Evolutionary conservation across 2,329 filamentous ascomycete genomes (phyloP), one percentile per base, ranked within the genome.

Genomic region (Fusarium agapanthi): DNA sequence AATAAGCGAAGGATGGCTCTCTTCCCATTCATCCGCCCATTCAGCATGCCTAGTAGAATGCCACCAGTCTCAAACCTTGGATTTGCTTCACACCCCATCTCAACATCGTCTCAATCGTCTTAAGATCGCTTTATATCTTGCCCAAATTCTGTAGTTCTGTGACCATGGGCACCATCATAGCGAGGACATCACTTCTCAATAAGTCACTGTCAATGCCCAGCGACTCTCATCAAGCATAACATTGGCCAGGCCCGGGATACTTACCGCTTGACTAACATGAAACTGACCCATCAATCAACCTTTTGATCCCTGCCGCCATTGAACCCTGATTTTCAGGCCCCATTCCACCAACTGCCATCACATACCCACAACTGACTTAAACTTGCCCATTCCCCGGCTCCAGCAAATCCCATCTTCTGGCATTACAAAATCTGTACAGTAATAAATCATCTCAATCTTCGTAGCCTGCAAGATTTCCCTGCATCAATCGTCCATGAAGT

Each of bases 261-360:
- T 66, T 65, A 37, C 40, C 41, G 47, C 41, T 43, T 30, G 30
- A 45, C 47, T 55, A 48, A 68, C 24, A 63, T 62, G 43, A 67
- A 67, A 38, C 59, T 61, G 54, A 38, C 65, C 56, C 51, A 54
- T 58, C 34, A 50, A 61, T 48, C 60, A 72, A 74, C 48, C 66
- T 55, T 55, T 63, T 26, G 12, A 74, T 63, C 61, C 61, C 65
- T 65, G 61, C 54, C 44, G 24, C 67, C 40, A 55, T 44, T 68
- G 67, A 71, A 67, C 67, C 71, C 71, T 73, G 71, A 71, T 74
- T 59, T 68, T 64, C 56, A 67, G 44, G 24, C 28, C 50, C 51
- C 44, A 35, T 62, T 22, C 24, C 45, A 28, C 37, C 38, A 57
- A 35, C 55, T 26, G 41, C 50, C 43, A 58, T 65, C 24, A 41